phyloP scores from a whole-genome alignment of 768 basidiomycete species.

The Pleurotus eryngii region DNA sequence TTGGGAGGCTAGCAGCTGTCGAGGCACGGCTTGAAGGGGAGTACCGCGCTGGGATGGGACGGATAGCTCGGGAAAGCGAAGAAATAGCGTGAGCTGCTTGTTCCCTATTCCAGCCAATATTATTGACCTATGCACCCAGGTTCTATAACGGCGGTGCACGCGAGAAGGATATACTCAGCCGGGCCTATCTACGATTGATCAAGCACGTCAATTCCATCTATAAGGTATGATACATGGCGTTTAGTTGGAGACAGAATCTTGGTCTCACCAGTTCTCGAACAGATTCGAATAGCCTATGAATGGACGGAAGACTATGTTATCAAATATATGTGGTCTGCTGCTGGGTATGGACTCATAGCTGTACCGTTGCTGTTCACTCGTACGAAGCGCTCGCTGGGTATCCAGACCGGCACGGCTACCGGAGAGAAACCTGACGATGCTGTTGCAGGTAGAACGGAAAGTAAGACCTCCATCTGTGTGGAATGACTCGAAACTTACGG shows the following conservation, averaged over 20 bases:
- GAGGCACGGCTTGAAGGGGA: slow-evolving; percentile 91
- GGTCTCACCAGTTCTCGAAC: background rate
- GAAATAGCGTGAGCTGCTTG: slow-evolving; percentile 74
- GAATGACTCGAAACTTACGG: no score
- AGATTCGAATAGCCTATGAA: slow-evolving; percentile 89
- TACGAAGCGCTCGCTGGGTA: slow-evolving; percentile 34
- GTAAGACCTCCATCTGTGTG: slow-evolving; percentile 20
- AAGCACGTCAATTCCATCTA: slow-evolving; percentile 91
- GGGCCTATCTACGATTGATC: slow-evolving; percentile 76
- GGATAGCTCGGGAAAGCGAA: slow-evolving; percentile 86
- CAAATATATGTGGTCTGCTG: slow-evolving; percentile 94
- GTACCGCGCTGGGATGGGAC: slow-evolving; percentile 80
- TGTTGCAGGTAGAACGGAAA: slow-evolving; percentile 46
- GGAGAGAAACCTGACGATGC: slow-evolving; percentile 30
- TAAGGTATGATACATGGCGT: slow-evolving; percentile 46
- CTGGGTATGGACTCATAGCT: slow-evolving; percentile 88
- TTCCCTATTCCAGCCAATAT: background rate
- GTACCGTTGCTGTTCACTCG: slow-evolving; percentile 82
- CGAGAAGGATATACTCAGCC: slow-evolving; percentile 78
- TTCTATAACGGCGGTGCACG: slow-evolving; percentile 89
- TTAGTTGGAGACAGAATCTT: no score
- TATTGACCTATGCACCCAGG: slow-evolving; percentile 30
- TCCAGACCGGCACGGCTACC: slow-evolving; percentile 17
- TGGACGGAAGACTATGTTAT: slow-evolving; percentile 98
- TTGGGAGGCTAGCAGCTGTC: slow-evolving; percentile 83